Conservation (phyloP, 768 basidiomycete species). For the Vishniacozyma victoriae region DNA sequence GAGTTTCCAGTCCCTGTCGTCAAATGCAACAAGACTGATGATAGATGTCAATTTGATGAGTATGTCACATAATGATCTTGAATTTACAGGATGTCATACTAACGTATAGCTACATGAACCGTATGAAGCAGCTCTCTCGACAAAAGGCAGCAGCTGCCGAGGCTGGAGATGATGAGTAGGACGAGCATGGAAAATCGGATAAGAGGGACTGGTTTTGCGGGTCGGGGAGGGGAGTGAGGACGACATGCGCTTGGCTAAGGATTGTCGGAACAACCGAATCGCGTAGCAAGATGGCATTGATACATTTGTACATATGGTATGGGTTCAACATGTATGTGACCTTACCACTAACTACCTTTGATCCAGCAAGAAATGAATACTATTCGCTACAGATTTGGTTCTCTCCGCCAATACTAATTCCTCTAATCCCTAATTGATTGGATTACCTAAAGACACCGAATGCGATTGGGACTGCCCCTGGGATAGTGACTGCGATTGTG, state of each 20-base stretch:
- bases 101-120: slow-evolving; percentile 69
- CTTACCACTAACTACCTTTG: background rate
- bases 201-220: too few relatives aligned
- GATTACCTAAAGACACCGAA: too few relatives aligned
- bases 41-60: slow-evolving; percentile 93
- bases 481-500: background rate
- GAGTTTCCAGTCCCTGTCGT: slow-evolving; percentile 17
- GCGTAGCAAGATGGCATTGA: background rate
- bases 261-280: too few relatives aligned
- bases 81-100: background rate
- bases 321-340: too few relatives aligned
- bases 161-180: slow-evolving; percentile 47
- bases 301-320: background rate
- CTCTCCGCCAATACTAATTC: too few relatives aligned
- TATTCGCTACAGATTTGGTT: too few relatives aligned
- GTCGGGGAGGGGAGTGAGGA: too few relatives aligned
- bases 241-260: too few relatives aligned
- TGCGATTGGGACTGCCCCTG: background rate
- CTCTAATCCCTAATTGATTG: too few relatives aligned
- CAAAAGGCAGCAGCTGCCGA: slow-evolving; percentile 54
- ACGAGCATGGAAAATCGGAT: too few relatives aligned
- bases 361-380: too few relatives aligned
- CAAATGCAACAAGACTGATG: background rate
- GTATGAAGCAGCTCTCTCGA: slow-evolving; percentile 78
- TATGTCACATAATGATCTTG: slow-evolving; percentile 48